Percentiles rank a stretch among this genome's conserved stretches.
Conservation (phyloP, 2,329 filamentous ascomycete genomes). For the Claviceps arundinis region DNA sequence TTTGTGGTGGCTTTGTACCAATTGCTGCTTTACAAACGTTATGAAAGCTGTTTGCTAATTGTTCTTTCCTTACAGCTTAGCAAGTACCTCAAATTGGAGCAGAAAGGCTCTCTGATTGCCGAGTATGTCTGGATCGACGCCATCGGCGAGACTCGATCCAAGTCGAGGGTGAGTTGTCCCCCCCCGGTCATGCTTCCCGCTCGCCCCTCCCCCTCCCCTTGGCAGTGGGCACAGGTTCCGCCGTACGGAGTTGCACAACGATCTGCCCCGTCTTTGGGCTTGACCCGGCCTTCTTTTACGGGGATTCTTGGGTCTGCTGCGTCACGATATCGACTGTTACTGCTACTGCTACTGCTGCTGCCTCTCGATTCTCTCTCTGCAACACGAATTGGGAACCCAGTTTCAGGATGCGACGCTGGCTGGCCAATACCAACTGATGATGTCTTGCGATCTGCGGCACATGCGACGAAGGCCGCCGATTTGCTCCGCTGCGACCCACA, state of each 20-base stretch:
- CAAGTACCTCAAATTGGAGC: conserved; percentile 85
- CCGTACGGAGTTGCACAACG: background rate
- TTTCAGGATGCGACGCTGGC: background rate
- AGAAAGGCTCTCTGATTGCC: conserved; percentile 79
- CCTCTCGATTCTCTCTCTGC: background rate
- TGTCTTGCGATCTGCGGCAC: background rate
- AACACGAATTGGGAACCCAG: background rate
- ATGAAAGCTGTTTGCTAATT: conserved; percentile 10
- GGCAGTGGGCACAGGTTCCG: background rate
- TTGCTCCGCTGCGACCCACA: conserved; percentile 8
- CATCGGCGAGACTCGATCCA: conserved; percentile 73
- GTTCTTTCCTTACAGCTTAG: conserved; percentile 47
- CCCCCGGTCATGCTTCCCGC: background rate
- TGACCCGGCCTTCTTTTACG: background rate
- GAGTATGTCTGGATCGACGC: conserved; percentile 97
- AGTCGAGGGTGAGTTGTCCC: conserved; percentile 69
- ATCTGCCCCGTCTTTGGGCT: background rate
- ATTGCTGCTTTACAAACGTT: background rate
- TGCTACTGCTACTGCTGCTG: conserved; percentile 1
- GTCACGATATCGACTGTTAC: background rate
- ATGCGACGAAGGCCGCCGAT: conserved; percentile 1
- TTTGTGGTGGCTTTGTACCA: background rate
- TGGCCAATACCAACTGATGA: background rate
- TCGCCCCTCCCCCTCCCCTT: background rate
- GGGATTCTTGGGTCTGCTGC: background rate